Conservation (phyloP, 768 basidiomycete species). For the Termitomyces sp. region DNA sequence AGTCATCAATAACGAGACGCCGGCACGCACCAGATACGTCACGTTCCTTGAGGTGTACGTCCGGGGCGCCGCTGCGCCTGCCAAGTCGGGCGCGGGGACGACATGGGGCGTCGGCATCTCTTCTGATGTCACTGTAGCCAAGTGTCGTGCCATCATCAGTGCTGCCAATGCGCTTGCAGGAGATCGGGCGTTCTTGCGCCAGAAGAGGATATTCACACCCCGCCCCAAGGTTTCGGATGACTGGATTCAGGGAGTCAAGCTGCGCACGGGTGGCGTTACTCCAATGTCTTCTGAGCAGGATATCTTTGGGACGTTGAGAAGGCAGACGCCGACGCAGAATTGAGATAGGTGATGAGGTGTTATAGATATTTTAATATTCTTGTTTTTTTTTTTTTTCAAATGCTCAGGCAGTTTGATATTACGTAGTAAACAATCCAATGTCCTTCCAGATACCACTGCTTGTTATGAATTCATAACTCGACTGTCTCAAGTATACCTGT, state of each 20-base stretch:
- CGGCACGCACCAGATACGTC: conserved; percentile 48
- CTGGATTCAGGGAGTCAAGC: conserved; percentile 20
- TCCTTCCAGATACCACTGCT: neutral
- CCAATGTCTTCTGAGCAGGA: conserved; percentile 10
- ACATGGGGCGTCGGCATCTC: conserved; percentile 79
- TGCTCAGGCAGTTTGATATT: neutral
- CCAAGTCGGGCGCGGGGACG: conserved; percentile 44
- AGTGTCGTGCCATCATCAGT: conserved; percentile 71
- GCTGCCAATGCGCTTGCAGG: conserved; percentile 64
- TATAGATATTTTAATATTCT: neutral
- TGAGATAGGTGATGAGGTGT: neutral
- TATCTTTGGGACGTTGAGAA: conserved; percentile 6
- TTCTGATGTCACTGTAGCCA: conserved; percentile 66
- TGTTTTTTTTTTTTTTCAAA: neutral
- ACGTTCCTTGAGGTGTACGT: conserved; percentile 75
- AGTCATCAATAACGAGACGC: conserved; percentile 41
- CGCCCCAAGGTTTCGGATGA: conserved; percentile 15
- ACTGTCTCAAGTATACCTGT: neutral
- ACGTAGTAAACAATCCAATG: neutral
- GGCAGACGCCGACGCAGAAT: conserved; percentile 7
- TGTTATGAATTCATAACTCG: neutral
- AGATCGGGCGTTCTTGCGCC: conserved; percentile 42
- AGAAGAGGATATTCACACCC: conserved; percentile 23
- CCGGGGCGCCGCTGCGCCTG: conserved; percentile 38
- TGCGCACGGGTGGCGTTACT: conserved; percentile 18